phyloP scores from a whole-genome alignment of 1,284 basidiomycete species.

The Clitocybe nebularis region DNA sequence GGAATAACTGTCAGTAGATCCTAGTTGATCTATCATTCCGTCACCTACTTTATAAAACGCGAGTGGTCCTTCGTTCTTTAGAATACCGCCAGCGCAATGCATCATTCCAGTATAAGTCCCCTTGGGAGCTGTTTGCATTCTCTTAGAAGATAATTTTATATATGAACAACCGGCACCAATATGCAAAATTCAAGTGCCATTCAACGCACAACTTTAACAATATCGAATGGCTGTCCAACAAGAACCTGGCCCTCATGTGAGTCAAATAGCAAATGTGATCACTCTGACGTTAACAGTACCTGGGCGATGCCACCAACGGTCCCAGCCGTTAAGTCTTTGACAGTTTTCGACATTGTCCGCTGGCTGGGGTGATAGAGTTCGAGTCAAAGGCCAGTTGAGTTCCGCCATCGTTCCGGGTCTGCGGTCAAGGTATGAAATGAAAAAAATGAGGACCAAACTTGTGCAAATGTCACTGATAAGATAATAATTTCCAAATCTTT shows the following conservation, averaged over 20 bases:
- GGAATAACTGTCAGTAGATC: slow-evolving; percentile 7
- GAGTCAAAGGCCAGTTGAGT: slow-evolving; percentile 8
- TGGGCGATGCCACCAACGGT: slow-evolving; percentile 88
- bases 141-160: slow-evolving; percentile 34
- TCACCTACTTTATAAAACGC: slow-evolving; percentile 92
- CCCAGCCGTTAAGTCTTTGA: slow-evolving; percentile 82
- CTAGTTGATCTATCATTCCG: slow-evolving; percentile 5
- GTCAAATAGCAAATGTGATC: too few relatives aligned
- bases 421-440: slow-evolving; percentile 11
- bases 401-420: slow-evolving; percentile 8
- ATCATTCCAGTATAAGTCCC: slow-evolving; percentile 89
- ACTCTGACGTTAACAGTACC: too few relatives aligned
- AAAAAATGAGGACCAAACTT: slow-evolving; percentile 20
- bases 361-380: slow-evolving; percentile 6
- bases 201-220: slow-evolving; percentile 85
- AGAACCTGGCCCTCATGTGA: slow-evolving; percentile 53
- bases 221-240: slow-evolving; percentile 95
- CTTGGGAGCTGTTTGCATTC: slow-evolving; percentile 92
- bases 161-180: slow-evolving; percentile 6
- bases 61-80: slow-evolving; percentile 88
- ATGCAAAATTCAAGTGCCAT: slow-evolving; percentile 10
- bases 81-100: slow-evolving; percentile 83
- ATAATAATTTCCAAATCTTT: too few relatives aligned
- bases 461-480: slow-evolving; percentile 28
- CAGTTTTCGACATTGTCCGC: slow-evolving; percentile 39